A percentile compares a stretch with the other conserved stretches of the same genome.
phyloP scores from a whole-genome alignment of 805 yeast species.

The Diddensiella santjacobensis region DNA sequence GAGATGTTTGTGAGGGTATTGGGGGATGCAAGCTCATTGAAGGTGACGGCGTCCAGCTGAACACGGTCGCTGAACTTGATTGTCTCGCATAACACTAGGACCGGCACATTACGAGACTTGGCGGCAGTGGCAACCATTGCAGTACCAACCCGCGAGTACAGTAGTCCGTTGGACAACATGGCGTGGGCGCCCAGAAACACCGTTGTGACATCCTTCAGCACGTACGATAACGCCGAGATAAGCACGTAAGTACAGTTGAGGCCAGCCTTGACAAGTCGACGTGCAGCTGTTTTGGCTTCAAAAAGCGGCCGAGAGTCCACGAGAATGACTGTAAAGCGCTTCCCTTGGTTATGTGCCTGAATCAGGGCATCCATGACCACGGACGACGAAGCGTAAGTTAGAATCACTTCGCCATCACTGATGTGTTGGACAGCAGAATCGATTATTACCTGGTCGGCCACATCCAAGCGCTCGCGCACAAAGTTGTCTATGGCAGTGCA shows the following conservation, averaged over 20 bases:
- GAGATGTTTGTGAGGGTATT: conserved; percentile 32
- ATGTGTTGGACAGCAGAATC: conserved; percentile 77
- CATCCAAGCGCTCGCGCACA: conserved; percentile 77
- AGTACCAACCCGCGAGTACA: conserved; percentile 92
- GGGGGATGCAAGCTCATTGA: conserved; percentile 62
- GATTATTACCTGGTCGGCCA: conserved; percentile 78
- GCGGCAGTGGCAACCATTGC: conserved; percentile 92
- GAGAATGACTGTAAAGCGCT: conserved; percentile 71
- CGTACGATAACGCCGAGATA: conserved; percentile 73
- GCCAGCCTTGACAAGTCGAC: conserved; percentile 56
- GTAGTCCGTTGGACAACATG: conserved; percentile 89
- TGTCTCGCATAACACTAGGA: conserved; percentile 91
- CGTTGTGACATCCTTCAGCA: conserved; percentile 81
- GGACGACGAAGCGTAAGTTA: conserved; percentile 85
- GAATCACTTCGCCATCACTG: conserved; percentile 67
- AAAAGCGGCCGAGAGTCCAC: conserved; percentile 93
- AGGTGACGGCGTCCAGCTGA: conserved; percentile 92
- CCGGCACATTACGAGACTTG: conserved; percentile 84
- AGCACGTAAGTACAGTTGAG: conserved; percentile 74
- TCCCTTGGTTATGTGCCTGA: conserved; percentile 58
- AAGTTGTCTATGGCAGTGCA: conserved; percentile 71
- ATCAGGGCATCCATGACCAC: conserved; percentile 74
- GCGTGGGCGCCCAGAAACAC: conserved; percentile 97
- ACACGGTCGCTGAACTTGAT: conserved; percentile 93
- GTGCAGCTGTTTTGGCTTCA: conserved; percentile 81